Evolutionary conservation across 2,329 filamentous ascomycete genomes (phyloP).

Genomic region (Didymella segeticola): DNA sequence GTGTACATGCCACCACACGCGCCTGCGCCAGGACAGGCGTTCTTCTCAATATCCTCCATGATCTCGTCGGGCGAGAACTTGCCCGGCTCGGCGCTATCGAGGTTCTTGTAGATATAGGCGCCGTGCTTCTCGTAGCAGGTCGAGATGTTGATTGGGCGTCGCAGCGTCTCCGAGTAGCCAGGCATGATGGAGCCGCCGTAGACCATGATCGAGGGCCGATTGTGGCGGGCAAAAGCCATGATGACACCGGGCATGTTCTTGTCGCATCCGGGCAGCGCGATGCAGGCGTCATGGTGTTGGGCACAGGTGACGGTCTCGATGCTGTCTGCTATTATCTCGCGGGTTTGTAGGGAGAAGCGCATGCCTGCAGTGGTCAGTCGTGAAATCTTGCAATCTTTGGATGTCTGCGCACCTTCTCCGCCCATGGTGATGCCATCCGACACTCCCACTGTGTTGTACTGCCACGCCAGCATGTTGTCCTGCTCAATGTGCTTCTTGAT

Average conservation of each 20-base stretch:
- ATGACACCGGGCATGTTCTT: constrained; percentile 97
- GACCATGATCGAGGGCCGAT: constrained; percentile 92
- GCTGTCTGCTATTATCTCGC: constrained; percentile 92
- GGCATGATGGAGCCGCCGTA: constrained; percentile 92
- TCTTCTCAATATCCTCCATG: constrained; percentile 79
- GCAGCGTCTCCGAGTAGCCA: constrained; percentile 79
- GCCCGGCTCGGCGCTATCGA: constrained; percentile 72
- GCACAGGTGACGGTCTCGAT: constrained; percentile 93
- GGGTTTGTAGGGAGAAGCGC: constrained; percentile 88
- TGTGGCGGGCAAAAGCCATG: constrained; percentile 90
- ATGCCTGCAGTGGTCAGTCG: constrained; percentile 71
- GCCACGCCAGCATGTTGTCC: constrained; percentile 90
- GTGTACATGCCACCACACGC: constrained; percentile 95
- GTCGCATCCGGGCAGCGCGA: constrained; percentile 91
- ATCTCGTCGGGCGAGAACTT: constrained; percentile 77
- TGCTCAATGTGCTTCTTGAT: constrained; percentile 83
- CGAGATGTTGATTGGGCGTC: constrained; percentile 83
- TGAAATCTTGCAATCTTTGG: not conserved
- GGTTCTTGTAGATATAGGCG: constrained; percentile 77
- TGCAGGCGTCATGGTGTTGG: constrained; percentile 91
- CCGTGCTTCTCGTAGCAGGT: constrained; percentile 89
- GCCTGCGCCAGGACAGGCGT: constrained; percentile 79
- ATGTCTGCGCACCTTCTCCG: constrained; percentile 69
- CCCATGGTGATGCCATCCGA: constrained; percentile 97
- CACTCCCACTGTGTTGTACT: constrained; percentile 90